Base-by-base conservation (phyloP, 2,329 filamentous ascomycete species). In the Aspergillus nomiae region DNA sequence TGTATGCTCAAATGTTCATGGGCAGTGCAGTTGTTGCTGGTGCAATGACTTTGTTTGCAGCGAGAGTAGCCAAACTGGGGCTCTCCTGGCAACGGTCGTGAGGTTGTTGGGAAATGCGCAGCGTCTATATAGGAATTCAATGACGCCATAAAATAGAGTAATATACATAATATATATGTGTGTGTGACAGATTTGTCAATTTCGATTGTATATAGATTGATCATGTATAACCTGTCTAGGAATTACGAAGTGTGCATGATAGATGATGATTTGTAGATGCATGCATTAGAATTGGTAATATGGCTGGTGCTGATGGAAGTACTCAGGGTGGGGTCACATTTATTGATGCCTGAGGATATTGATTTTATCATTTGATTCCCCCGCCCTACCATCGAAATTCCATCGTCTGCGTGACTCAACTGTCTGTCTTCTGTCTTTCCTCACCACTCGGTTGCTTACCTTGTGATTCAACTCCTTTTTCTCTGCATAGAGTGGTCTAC, bases 1-100 rank as follows among this genome's bases (percentile, higher is more conserved):
- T 83, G 41, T 83, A 82, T 68, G 82, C 83, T 19, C 84, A 86
- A 73, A 77, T 83, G 61, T 86, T 84, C 71, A 80, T 83, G 48
- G 84, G 80, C 0, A 70, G 74, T 57, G 74, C 76, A 16, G 74
- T 86, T 61, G 62, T 83, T 21, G 68, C 79, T 7, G 84, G 84
- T 32, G 73, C 73, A 30, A 59, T 76, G n/a, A 73, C 82, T 4
- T 68, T 85, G 65, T 56, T 78, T 21, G 76, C 71, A 19, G 78
- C 81, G 9, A 76, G 82, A 61, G 66, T 79, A 50, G 73, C 71
- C 7, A 79, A 77, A 60, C 71, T 76, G 46, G 78, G 77, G 8
- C 71, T 74, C 65, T 73, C 68, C 45, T 69, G 76, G 69, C 71
- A 67, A 11, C 76, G 75, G 56, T 77, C 76, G 30, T 80, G 65